Conservation (phyloP, 106 monocot species). For the Dioscorea alata region DNA sequence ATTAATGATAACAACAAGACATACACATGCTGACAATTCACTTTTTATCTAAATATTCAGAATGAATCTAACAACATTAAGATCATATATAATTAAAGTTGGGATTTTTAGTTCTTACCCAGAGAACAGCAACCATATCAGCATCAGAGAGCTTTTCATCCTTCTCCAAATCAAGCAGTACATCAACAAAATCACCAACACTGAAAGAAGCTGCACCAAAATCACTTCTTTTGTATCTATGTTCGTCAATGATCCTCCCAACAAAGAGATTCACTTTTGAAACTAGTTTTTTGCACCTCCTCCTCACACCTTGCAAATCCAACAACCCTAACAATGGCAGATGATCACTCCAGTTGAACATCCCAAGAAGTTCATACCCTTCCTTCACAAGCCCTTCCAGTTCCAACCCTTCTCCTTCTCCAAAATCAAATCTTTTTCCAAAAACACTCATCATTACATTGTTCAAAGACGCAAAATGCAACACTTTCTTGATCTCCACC, state of each 20-base stretch:
- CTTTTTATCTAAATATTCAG: too few relatives aligned
- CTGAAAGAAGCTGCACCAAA: background rate
- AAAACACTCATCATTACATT: conserved; percentile 37
- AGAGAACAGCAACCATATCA: conserved; percentile 53
- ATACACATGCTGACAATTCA: too few relatives aligned
- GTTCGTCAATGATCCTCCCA: conserved; percentile 25
- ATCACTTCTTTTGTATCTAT: conserved; percentile 1
- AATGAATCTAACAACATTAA: too few relatives aligned
- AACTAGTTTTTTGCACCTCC: conserved; percentile 22
- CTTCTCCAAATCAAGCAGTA: conserved; percentile 33
- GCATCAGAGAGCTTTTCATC: conserved; percentile 44
- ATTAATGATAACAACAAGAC: background rate
- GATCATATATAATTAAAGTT: too few relatives aligned
- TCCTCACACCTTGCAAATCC: conserved; percentile 31
- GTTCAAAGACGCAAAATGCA: conserved; percentile 30
- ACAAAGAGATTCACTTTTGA: conserved; percentile 25
- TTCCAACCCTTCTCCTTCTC: conserved; percentile 10
- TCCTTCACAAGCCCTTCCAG: conserved; percentile 26
- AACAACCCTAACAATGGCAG: conserved; percentile 22
- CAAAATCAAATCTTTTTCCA: conserved; percentile 29
- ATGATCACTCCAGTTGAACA: conserved; percentile 43
- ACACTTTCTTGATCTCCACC: conserved; percentile 15
- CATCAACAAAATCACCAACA: conserved; percentile 36
- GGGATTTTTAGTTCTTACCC: conserved; percentile 20
- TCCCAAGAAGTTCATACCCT: conserved; percentile 29